Conservation (phyloP, 768 basidiomycete species). For the Termitomyces sp. region DNA sequence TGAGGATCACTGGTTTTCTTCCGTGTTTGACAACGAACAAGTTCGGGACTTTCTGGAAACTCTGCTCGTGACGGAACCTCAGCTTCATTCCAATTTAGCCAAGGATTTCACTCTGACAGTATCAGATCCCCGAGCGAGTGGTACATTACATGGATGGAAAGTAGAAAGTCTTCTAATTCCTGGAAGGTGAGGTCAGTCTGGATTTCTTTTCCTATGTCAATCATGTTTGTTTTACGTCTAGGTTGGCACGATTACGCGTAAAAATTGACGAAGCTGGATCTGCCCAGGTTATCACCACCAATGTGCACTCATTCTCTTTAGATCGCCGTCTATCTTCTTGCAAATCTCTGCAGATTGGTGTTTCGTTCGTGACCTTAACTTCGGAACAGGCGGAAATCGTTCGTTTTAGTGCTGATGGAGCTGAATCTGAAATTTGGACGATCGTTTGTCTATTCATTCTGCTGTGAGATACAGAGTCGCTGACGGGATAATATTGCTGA, state of each 20-base stretch:
- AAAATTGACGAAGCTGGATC: conserved; percentile 8
- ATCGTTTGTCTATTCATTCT: conserved; percentile 2
- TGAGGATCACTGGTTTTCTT: conserved; percentile 67
- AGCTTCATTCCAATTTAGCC: conserved; percentile 8
- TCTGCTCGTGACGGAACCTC: conserved; percentile 11
- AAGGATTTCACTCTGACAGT: conserved; percentile 68
- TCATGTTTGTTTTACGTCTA: conserved; percentile 10
- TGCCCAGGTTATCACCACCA: conserved; percentile 21
- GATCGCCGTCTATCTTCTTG: conserved; percentile 15
- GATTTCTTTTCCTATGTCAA: not conserved
- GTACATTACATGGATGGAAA: conserved; percentile 65
- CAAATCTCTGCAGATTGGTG: conserved; percentile 14
- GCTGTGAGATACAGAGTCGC: not conserved
- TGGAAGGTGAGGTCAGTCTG: conserved; percentile 46
- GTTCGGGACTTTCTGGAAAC: conserved; percentile 55
- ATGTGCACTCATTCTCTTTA: conserved; percentile 27
- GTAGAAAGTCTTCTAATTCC: conserved; percentile 56
- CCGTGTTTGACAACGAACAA: conserved; percentile 47
- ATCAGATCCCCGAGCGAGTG: conserved; percentile 61
- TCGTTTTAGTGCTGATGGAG: conserved; percentile 9
- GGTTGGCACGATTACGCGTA: conserved; percentile 35
- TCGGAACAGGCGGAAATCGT: conserved; percentile 1
- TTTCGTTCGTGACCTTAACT: conserved; percentile 8
- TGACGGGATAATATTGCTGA: conserved; percentile 1
- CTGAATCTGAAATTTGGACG: not conserved